A percentile compares a stretch with the other conserved stretches of the same genome.
These are phyloP conservation scores for Haplosporangium sp. DNA, from an alignment of 371 early-diverging fungal genomes.

Conservation along the genomic window DNA sequence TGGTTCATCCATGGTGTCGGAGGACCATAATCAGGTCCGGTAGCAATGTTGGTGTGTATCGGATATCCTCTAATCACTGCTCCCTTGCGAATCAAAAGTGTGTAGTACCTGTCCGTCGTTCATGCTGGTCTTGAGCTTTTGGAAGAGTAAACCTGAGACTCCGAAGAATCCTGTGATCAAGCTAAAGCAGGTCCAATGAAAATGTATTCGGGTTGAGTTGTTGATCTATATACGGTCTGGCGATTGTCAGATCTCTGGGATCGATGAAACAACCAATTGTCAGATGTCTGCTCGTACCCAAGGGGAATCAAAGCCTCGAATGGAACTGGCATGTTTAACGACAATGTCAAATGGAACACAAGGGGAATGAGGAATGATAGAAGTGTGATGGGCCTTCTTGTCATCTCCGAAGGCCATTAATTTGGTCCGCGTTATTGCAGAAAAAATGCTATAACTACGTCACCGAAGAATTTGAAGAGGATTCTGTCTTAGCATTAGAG, in stretches of 20 bases:
- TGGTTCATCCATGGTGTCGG: too few relatives aligned
- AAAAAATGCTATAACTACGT: background rate
- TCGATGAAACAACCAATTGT: background rate
- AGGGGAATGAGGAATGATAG: conserved; percentile 14
- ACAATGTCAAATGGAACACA: too few relatives aligned
- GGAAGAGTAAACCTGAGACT: conserved; percentile 55
- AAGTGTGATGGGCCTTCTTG: background rate
- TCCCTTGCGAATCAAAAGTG: background rate
- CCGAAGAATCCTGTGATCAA: conserved; percentile 58
- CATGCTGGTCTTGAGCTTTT: conserved; percentile 43
- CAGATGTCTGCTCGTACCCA: conserved; percentile 38
- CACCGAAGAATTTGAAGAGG: background rate
- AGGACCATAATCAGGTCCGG: too few relatives aligned
- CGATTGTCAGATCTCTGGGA: background rate
- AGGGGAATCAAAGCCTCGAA: conserved; percentile 61
- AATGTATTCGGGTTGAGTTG: background rate
- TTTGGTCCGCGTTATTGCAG: too few relatives aligned
- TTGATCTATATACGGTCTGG: background rate
- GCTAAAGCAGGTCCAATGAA: conserved; percentile 25
- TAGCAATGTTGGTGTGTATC: background rate
- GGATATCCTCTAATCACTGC: background rate
- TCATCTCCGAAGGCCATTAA: background rate
- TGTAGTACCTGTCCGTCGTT: conserved; percentile 59
- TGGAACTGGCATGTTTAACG: conserved; percentile 59
- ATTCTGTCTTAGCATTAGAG: too few relatives aligned